Evolutionary conservation across 495 filamentous ascomycete genomes (phyloP), one percentile per base, ranked within the genome.

Genomic region (Talaromyces adpressus): DNA sequence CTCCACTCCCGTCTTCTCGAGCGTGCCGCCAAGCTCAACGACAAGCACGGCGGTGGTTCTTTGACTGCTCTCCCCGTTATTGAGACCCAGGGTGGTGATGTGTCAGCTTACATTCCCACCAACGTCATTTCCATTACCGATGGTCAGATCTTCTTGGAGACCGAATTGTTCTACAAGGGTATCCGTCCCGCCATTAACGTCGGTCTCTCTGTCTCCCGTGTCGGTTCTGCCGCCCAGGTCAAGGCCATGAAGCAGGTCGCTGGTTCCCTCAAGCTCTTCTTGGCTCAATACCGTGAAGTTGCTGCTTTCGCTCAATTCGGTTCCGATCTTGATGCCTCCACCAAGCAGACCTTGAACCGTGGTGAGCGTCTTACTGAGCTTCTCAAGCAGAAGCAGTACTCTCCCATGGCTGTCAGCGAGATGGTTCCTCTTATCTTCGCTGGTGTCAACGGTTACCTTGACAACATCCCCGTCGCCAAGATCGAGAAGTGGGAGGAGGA

Each of bases 231-330:
- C 77, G 94, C 94, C 74, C 94, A 98, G 85, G 88, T 98, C 81
- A 98, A 98, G 90, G 92, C 94, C 81, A 98, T 98, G 94, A 98
- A 98, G 86, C 94, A 98, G 87, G 94, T 98, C 75, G 94, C 94
- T 75, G 94, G 94, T 86, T 97, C 93, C 69, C 85, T 98, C 72
- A 98, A 98, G 86, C 91, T 98, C 71, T 98, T 98, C 91, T 92
- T 98, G 88, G 94, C 94, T 73, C 94, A 98, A 85, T 98, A 98
- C 85, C 94, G 94, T 93, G 94, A 98, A 82, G 94, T 98, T 66
- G 94, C 94, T 75, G 94, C 94, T 71, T 98, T 98, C 82, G 94
- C 94, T 71, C 94, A 98, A 81, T 98, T 98, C 87, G 94, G 94
- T 87, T 98, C 94, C 75, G 94, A 98, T 87, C 85, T 98, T 65